Evolutionary conservation across 1,284 basidiomycete species (phyloP).

Genomic region (Caloboletus firmus): DNA sequence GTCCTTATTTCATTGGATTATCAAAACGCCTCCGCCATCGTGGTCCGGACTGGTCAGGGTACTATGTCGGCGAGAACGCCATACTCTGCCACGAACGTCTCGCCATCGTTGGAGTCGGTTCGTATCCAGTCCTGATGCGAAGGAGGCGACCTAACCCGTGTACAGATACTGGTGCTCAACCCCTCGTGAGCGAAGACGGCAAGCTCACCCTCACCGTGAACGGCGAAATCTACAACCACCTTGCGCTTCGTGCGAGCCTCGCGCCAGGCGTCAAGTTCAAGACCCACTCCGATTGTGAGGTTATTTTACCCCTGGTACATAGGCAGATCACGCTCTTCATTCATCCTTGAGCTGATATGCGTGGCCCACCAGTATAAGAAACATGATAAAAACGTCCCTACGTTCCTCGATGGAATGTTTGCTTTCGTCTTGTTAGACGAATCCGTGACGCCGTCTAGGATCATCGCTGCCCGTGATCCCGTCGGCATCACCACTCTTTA

Average conservation of each 20-base stretch:
- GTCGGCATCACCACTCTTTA: constrained; percentile 99
- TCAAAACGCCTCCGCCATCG: constrained; percentile 90
- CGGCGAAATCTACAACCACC: constrained; percentile 99
- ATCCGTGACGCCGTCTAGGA: constrained; percentile 82
- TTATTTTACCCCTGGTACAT: constrained; percentile 86
- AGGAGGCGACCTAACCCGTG: constrained; percentile 12
- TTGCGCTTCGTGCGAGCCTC: constrained; percentile 74
- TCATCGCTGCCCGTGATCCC: constrained; percentile 96
- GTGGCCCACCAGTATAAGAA: constrained; percentile 69
- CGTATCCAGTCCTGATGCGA: constrained; percentile 37
- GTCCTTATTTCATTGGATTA: constrained; percentile 76
- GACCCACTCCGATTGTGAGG: constrained; percentile 98
- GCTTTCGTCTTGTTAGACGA: constrained; percentile 97
- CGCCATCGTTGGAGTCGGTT: constrained; percentile 97
- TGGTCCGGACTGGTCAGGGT: constrained; percentile 97
- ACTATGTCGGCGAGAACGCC: constrained; percentile 78
- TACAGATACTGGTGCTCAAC: constrained; percentile 95
- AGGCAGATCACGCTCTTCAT: constrained; percentile 18
- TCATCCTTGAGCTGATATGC: constrained; percentile 4
- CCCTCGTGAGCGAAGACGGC: constrained; percentile 85
- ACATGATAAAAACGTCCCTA: constrained; percentile 74
- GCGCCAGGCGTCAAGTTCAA: constrained; percentile 79
- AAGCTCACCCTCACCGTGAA: constrained; percentile 91
- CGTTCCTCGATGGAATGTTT: constrained; percentile 97
- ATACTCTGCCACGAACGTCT: constrained; percentile 90